Evolutionary conservation across 2,329 filamentous ascomycete species (phyloP), one percentile per base, ranked within the genome.

Genomic region (Nemania sp.): DNA sequence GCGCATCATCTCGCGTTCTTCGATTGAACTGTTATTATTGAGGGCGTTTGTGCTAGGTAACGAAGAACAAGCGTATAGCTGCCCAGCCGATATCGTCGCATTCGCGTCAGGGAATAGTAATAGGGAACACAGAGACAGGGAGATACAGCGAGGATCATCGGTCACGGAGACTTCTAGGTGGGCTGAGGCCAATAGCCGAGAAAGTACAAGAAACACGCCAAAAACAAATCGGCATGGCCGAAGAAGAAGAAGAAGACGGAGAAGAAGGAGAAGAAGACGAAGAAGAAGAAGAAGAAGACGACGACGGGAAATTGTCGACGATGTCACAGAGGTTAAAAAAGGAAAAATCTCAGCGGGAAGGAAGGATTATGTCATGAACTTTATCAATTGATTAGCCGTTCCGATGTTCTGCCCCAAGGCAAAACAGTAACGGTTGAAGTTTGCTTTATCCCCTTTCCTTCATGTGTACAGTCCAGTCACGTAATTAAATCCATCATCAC

Each of bases 401-500:
- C 48, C 34, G 25, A 48, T n/a, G n/a, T 17, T 5, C 25, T 7
- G 3, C 7, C 25, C 25, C 4, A 29, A 7, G 25, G 25, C 4
- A 45, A 29, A 13, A 42, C 7, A 48, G n/a, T 3, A 35, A 43
- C 11, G 35, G 40, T 17, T 43, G 47, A n/a, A n/a, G n/a, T n/a
- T n/a, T n/a, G n/a, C n/a, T n/a, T n/a, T n/a, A n/a, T n/a, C 34
- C 39, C 49, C 48, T 48, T 60, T 52, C 29, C 42, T 35, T 32
- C 13, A 29, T 50, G 45, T 34, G 32, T 7, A 49, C 25, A 17
- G n/a, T n/a, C n/a, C n/a, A 29, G 5, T 47, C 20, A 53, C 40
- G 52, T 48, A 42, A 40, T 50, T 12, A 3, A n/a, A n/a, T n/a
- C n/a, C n/a, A 49, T 35, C 15, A 17, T 12, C 7, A 32, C 21